phyloP scores from a whole-genome alignment of 495 filamentous ascomycete genomes.

The Talaromyces liani region DNA sequence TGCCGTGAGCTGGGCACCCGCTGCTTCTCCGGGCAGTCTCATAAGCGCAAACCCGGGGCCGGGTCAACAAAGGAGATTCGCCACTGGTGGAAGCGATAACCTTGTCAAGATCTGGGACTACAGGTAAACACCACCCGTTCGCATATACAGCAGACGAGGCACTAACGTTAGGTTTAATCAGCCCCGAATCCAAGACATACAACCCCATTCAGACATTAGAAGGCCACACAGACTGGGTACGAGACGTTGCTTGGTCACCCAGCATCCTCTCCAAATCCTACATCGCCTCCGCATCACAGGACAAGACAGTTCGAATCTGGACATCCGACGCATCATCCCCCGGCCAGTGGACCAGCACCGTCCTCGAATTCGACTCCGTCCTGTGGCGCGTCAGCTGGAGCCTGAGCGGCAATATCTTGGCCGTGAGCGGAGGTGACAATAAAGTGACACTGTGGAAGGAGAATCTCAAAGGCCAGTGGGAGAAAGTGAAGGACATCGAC shows the following conservation, averaged over 20 bases:
- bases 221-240: slow-evolving; percentile 95
- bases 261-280: slow-evolving; percentile 91
- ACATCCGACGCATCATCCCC: slow-evolving; percentile 59
- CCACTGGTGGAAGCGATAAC: slow-evolving; percentile 91
- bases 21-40: slow-evolving; percentile 68
- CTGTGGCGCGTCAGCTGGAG: slow-evolving; percentile 98
- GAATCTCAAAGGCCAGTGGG: slow-evolving; percentile 67
- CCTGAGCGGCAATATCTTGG: slow-evolving; percentile 92
- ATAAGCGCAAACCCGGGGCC: slow-evolving; percentile 60
- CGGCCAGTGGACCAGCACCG: slow-evolving; percentile 72
- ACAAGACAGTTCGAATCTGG: slow-evolving; percentile 97
- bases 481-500: slow-evolving; percentile 92
- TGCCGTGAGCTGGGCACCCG: slow-evolving; percentile 90
- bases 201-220: slow-evolving; percentile 45
- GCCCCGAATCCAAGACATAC: slow-evolving; percentile 48
- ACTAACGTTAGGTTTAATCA: slow-evolving; percentile 12
- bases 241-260: slow-evolving; percentile 94
- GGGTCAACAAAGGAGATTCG: slow-evolving; percentile 65
- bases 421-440: slow-evolving; percentile 91
- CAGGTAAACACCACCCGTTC: slow-evolving; percentile 27
- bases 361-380: slow-evolving; percentile 77
- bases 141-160: background rate
- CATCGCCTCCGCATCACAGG: slow-evolving; percentile 90
- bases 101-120: slow-evolving; percentile 84
- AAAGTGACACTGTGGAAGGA: slow-evolving; percentile 71